A percentile compares a stretch with the other conserved stretches of the same genome.
Conservation (phyloP, 345 rosid species). For the Cochlearia excelsa region DNA sequence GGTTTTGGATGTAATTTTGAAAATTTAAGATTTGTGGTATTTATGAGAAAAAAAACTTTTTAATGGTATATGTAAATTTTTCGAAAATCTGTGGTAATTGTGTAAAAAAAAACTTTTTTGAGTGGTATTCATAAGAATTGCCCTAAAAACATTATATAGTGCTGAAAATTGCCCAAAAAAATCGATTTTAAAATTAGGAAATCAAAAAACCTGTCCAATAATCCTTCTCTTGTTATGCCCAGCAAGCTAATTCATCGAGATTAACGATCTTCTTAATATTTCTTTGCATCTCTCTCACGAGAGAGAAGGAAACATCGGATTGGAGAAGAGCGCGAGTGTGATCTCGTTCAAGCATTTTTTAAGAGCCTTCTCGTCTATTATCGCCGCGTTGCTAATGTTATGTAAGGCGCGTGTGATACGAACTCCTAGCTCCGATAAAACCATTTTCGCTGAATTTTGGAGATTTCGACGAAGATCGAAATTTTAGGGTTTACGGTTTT, state of each 20-base stretch:
- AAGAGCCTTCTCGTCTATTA: slow-evolving; percentile 80
- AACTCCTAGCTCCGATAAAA: slow-evolving; percentile 82
- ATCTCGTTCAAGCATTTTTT: slow-evolving; percentile 91
- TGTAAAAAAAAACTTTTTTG: too few relatives aligned
- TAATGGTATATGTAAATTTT: too few relatives aligned
- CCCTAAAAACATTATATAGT: too few relatives aligned
- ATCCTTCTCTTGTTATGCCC: slow-evolving; percentile 74
- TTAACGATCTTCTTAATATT: slow-evolving; percentile 91
- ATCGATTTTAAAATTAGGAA: neutral
- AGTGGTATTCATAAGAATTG: too few relatives aligned
- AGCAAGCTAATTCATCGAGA: slow-evolving; percentile 84
- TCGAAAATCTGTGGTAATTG: too few relatives aligned
- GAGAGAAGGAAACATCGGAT: slow-evolving; percentile 86
- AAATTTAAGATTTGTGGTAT: too few relatives aligned
- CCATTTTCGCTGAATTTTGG: slow-evolving; percentile 55
- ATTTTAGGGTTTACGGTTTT: too few relatives aligned
- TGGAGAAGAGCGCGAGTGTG: slow-evolving; percentile 76
- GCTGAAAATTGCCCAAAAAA: too few relatives aligned
- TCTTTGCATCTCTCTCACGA: slow-evolving; percentile 82
- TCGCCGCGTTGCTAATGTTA: slow-evolving; percentile 95
- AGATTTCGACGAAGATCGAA: neutral
- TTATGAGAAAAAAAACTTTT: too few relatives aligned
- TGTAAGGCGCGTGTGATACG: slow-evolving; percentile 89
- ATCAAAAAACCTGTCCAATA: slow-evolving; percentile 62
- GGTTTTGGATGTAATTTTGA: too few relatives aligned